These are phyloP conservation scores for Microdochium nivale DNA, from an alignment of 2,329 filamentous ascomycete genomes.

Conservation along the genomic window DNA sequence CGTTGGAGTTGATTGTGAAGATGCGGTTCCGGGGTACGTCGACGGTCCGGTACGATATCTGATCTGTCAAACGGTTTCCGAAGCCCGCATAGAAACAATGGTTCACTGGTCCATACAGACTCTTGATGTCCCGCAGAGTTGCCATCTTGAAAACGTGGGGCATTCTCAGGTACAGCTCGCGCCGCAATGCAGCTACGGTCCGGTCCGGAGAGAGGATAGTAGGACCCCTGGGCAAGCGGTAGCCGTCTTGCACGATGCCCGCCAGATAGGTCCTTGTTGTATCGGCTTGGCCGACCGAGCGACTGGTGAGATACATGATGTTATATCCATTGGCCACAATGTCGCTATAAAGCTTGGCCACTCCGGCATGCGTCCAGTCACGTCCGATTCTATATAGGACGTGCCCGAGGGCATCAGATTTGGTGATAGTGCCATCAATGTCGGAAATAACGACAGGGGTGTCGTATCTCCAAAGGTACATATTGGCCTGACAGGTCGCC, in stretches of 20 bases:
- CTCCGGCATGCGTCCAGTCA: constrained; percentile 95
- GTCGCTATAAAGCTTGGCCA: constrained; percentile 94
- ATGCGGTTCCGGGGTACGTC: constrained; percentile 92
- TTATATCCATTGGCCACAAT: constrained; percentile 96
- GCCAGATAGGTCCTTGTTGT: constrained; percentile 83
- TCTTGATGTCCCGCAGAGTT: constrained; percentile 87
- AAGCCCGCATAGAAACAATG: constrained; percentile 96
- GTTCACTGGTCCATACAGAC: constrained; percentile 66
- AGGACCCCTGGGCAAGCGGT: constrained; percentile 77
- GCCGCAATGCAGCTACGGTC: constrained; percentile 83
- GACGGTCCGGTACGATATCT: constrained; percentile 89
- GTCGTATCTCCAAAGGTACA: constrained; percentile 90
- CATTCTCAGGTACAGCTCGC: constrained; percentile 91
- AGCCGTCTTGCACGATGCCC: constrained; percentile 81
- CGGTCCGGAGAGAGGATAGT: constrained; percentile 93
- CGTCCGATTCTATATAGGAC: constrained; percentile 94
- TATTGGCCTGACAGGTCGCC: constrained; percentile 82
- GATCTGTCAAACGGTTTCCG: constrained; percentile 92
- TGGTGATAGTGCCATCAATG: constrained; percentile 97
- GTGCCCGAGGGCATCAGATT: constrained; percentile 90
- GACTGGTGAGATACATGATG: constrained; percentile 93
- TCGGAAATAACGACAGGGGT: constrained; percentile 95
- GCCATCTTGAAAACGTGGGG: constrained; percentile 99
- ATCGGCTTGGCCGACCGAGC: constrained; percentile 89
- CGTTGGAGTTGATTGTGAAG: constrained; percentile 97